Percentiles rank a stretch among this genome's conserved stretches.
phyloP scores from a whole-genome alignment of 2,329 filamentous ascomycete genomes.

The Hymenoscyphus occultus region DNA sequence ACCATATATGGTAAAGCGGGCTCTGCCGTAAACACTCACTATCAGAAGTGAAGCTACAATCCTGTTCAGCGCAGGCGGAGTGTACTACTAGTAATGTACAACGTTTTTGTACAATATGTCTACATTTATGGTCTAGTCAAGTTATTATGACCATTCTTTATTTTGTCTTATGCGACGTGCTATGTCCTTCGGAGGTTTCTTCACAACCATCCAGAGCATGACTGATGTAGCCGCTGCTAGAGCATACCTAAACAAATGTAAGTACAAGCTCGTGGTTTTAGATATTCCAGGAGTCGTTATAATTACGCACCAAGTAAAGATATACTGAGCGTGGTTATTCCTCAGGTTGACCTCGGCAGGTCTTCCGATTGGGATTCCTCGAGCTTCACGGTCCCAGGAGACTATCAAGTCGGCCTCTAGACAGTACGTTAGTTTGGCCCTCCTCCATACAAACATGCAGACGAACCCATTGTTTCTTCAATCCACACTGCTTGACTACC shows the following conservation, averaged over 20 bases:
- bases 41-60: not conserved
- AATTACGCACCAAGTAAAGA: constrained; percentile 85
- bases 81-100: constrained; percentile 1
- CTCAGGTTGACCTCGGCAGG: constrained; percentile 85
- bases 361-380: constrained; percentile 86
- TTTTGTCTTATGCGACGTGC: constrained; percentile 73
- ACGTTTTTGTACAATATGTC: constrained; percentile 3
- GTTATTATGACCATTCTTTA: constrained; percentile 62
- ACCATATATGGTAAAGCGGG: too few relatives aligned
- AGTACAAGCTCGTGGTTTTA: not conserved
- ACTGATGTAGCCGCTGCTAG: constrained; percentile 80
- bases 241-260: constrained; percentile 65
- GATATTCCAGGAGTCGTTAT: not conserved
- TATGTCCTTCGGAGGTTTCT: constrained; percentile 75
- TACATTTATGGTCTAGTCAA: constrained; percentile 3
- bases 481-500: constrained; percentile 91
- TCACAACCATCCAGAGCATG: constrained; percentile 95
- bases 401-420: constrained; percentile 75
- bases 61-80: not conserved
- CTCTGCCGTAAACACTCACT: not conserved
- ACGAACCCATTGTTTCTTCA: constrained; percentile 86
- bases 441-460: constrained; percentile 16
- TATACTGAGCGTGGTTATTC: constrained; percentile 98
- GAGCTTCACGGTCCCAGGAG: constrained; percentile 70
- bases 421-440: constrained; percentile 18